Percentiles rank a stretch among this genome's conserved stretches.
Conservation (phyloP, 1,139 yeast species). For the Lodderomyces theae region DNA sequence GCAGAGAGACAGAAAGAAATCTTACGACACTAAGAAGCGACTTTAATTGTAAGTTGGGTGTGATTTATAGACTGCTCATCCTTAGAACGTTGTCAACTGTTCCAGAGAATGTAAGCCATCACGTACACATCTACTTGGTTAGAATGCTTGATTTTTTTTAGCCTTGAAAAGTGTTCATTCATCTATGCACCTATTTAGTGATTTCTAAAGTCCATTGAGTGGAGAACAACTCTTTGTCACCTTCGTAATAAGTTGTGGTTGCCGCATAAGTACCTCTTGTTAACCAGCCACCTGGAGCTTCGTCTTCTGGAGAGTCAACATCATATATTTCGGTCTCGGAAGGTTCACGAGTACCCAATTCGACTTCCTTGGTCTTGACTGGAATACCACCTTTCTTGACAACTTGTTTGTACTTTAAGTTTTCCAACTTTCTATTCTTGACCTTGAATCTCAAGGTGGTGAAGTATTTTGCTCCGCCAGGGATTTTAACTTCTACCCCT, state of each 20-base stretch:
- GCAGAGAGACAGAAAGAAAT: background rate
- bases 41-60: too few relatives aligned
- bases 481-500: constrained; percentile 30
- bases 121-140: too few relatives aligned
- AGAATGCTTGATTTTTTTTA: too few relatives aligned
- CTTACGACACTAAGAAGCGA: background rate
- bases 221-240: constrained; percentile 27
- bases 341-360: constrained; percentile 34
- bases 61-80: too few relatives aligned
- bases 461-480: constrained; percentile 38
- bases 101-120: too few relatives aligned
- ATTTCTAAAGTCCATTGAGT: constrained; percentile 31
- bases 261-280: constrained; percentile 38
- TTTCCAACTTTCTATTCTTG: constrained; percentile 27
- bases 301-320: constrained; percentile 34
- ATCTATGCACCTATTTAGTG: constrained; percentile 6
- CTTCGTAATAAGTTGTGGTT: constrained; percentile 33
- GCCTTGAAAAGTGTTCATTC: background rate
- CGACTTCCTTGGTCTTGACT: constrained; percentile 30
- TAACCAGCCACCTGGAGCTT: constrained; percentile 42
- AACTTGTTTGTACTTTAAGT: constrained; percentile 37
- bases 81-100: too few relatives aligned
- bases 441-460: constrained; percentile 37
- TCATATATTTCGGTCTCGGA: constrained; percentile 25
- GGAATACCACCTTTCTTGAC: constrained; percentile 40